A percentile compares a stretch with the other conserved stretches of the same genome.
phyloP scores from a whole-genome alignment of 106 monocot species.

The Cymbidium sinense region DNA sequence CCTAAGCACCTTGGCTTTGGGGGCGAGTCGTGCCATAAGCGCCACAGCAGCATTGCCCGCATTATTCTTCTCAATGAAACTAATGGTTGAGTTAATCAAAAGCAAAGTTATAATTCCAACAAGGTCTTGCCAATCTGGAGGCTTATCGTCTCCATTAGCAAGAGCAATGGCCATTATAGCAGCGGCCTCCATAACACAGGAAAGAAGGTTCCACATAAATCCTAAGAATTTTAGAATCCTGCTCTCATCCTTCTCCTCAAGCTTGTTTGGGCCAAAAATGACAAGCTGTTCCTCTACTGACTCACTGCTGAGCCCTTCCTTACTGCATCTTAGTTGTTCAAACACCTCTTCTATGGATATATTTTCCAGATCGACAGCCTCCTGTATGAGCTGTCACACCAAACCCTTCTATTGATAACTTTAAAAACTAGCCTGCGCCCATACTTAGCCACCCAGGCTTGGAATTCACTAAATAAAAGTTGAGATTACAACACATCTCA shows the following conservation, averaged over 20 bases:
- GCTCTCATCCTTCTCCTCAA: slow-evolving; percentile 99
- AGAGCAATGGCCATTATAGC: slow-evolving; percentile 98
- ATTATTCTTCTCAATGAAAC: slow-evolving; percentile 82
- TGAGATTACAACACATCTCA: too few species aligned
- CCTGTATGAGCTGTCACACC: neutral
- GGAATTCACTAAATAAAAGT: too few species aligned
- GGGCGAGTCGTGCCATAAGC: slow-evolving; percentile 90
- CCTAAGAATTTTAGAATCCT: slow-evolving; percentile 85
- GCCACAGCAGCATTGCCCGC: slow-evolving; percentile 82
- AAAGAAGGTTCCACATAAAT: slow-evolving; percentile 99
- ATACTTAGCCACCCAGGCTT: too few species aligned
- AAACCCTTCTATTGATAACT: neutral
- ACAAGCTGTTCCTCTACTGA: slow-evolving; percentile 66
- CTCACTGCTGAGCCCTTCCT: slow-evolving; percentile 61
- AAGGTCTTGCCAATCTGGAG: slow-evolving; percentile 93
- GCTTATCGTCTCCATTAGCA: slow-evolving; percentile 94
- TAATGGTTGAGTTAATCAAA: slow-evolving; percentile 79
- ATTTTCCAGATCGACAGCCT: slow-evolving; percentile 63
- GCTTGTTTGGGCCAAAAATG: slow-evolving; percentile 96
- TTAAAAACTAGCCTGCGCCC: too few species aligned
- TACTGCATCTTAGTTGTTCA: slow-evolving; percentile 79
- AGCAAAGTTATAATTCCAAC: slow-evolving; percentile 83
- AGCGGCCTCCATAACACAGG: slow-evolving; percentile 98
- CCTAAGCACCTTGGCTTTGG: slow-evolving; percentile 77
- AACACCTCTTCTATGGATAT: slow-evolving; percentile 90